Percentiles rank a stretch among this genome's conserved stretches.
Evolutionary conservation across 495 filamentous ascomycete genomes (phyloP).

Genomic region (Penicillium ochrochloron): DNA sequence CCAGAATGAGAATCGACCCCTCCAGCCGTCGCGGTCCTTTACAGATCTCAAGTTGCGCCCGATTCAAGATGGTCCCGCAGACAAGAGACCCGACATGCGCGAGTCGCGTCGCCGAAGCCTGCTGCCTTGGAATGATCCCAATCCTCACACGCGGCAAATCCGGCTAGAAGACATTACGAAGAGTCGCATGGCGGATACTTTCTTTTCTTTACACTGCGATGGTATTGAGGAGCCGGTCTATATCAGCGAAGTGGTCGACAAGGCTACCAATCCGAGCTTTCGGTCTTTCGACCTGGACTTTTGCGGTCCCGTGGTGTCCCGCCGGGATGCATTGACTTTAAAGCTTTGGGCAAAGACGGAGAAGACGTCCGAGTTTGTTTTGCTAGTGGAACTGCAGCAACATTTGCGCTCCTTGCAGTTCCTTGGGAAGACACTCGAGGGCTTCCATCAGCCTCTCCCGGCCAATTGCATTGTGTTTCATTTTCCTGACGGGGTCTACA

Average conservation of each 20-base stretch:
- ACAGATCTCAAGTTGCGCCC: slow-evolving; percentile 60
- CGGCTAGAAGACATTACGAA: slow-evolving; percentile 74
- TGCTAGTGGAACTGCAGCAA: slow-evolving; percentile 74
- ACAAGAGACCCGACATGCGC: slow-evolving; percentile 32
- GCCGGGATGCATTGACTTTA: slow-evolving; percentile 65
- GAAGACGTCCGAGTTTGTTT: slow-evolving; percentile 58
- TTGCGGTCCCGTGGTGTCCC: slow-evolving; percentile 67
- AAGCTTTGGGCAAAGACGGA: slow-evolving; percentile 77
- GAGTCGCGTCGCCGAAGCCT: slow-evolving; percentile 68
- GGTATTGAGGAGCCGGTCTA: slow-evolving; percentile 76
- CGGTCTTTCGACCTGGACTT: slow-evolving; percentile 79
- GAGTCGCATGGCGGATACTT: slow-evolving; percentile 79
- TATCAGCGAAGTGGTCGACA: slow-evolving; percentile 80
- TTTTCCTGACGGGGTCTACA: slow-evolving; percentile 88
- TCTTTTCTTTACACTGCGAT: slow-evolving; percentile 82
- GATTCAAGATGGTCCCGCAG: slow-evolving; percentile 30
- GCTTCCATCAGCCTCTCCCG: slow-evolving; percentile 75
- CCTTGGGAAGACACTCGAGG: slow-evolving; percentile 76
- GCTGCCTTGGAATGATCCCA: slow-evolving; percentile 67
- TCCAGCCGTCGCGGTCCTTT: slow-evolving; percentile 77
- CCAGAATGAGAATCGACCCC: slow-evolving; percentile 54
- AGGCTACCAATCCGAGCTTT: slow-evolving; percentile 89
- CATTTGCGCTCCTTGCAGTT: slow-evolving; percentile 75
- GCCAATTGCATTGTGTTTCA: slow-evolving; percentile 86
- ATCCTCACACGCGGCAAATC: slow-evolving; percentile 70